These are phyloP conservation scores for Cupressus sempervirens DNA, from an alignment of 75 land plant genomes.

Conservation along the genomic window DNA sequence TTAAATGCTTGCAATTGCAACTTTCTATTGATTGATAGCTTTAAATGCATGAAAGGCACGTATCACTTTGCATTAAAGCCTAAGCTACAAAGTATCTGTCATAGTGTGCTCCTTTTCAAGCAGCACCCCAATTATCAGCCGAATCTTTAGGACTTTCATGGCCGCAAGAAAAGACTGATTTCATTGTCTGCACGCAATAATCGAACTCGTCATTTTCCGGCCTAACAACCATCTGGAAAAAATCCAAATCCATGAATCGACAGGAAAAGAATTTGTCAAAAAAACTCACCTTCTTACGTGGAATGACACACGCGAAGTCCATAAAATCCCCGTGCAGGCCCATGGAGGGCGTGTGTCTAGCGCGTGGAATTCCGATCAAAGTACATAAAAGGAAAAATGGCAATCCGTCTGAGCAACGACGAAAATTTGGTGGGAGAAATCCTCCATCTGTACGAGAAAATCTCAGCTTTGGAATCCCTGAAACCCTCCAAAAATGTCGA, in stretches of 20 bases:
- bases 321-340: background rate
- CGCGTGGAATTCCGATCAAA: background rate
- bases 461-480: conserved; percentile 23
- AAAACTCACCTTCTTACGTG: background rate
- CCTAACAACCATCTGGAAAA: too few relatives aligned
- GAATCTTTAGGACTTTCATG: background rate
- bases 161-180: background rate
- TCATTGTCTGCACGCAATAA: background rate
- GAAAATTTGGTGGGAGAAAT: background rate
- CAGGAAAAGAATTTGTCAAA: too few relatives aligned
- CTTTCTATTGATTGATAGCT: too few relatives aligned
- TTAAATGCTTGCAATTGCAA: too few relatives aligned
- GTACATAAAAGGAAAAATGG: too few relatives aligned
- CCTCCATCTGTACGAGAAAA: background rate
- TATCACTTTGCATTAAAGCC: too few relatives aligned
- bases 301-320: background rate
- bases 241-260: too few relatives aligned
- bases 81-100: background rate
- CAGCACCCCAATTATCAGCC: background rate
- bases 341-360: background rate
- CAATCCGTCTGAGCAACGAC: background rate
- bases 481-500: conserved; percentile 31
- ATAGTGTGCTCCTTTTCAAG: background rate
- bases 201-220: background rate
- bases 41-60: too few relatives aligned